Evolutionary conservation across 768 basidiomycete species (phyloP), one percentile per base, ranked within the genome.

Genomic region (Tricholoma saponaceum): DNA sequence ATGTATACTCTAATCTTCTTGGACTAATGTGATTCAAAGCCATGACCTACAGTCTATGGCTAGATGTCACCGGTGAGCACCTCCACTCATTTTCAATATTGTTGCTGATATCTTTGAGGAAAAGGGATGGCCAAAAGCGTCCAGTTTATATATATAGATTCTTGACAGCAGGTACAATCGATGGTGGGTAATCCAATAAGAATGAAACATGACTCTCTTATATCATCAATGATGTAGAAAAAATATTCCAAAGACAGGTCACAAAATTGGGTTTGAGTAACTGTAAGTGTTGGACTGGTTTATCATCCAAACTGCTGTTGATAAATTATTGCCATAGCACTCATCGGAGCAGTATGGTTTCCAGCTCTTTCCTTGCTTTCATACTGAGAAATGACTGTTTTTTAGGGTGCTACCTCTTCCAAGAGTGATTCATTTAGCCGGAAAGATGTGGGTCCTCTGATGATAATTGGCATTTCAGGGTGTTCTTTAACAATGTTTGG

Each of bases 21-120:
- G 26, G 37, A 41, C 35, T 37, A 26, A 23, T 18, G 54, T 57
- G 20, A 32, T 20, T 14, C 13, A 47, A 26, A 92, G 90, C 64
- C 90, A 90, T 64, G 97, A 99, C 73, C 71, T 95, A 16, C 97
- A 99, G 71, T 89, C 97, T 1, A 98, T 98, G 96, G 96, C 95
- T 52, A 84, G 96, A 51, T 96, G 95, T 67, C 92, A 96, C 72
- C 83, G 93, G 93, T 92, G 59, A 47, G 74, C 62, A 47, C 10
- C 2, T 20, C 58, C 32, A 33, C 47, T 37, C 26, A 9, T 28
- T 13, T 50, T 41, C 10, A 30, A 54, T 39, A n/a, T 43, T n/a
- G 58, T 22, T 53, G 37, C 20, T 61, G 52, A 57, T 56, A 9
- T 57, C 59, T 20, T 63, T 23, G 28, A 55, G 20, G 58, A 50